Evolutionary conservation across 441 rosid genomes (phyloP).

Genomic region (Lepidium campestre): DNA sequence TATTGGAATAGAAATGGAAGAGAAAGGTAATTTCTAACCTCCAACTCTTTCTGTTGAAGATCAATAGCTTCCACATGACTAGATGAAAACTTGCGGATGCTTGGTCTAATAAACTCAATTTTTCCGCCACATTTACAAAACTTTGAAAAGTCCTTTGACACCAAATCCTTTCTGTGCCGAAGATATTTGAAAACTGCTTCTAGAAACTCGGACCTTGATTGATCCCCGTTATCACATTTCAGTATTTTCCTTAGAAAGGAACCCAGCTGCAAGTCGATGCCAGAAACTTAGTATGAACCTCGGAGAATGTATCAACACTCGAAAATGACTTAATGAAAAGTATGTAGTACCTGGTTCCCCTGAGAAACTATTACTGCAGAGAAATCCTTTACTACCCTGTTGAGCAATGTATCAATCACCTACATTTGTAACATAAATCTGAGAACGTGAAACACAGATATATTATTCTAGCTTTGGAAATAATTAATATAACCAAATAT

Average conservation of each 20-base stretch:
- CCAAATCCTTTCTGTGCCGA: slow-evolving; percentile 46
- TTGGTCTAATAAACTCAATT: slow-evolving; percentile 28
- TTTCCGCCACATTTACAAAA: slow-evolving; percentile 72
- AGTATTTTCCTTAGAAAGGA: slow-evolving; percentile 64
- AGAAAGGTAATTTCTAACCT: slow-evolving; percentile 36
- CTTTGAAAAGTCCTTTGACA: slow-evolving; percentile 61
- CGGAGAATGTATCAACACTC: background rate
- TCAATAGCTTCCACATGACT: slow-evolving; percentile 36
- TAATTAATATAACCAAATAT: background rate
- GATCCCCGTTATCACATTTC: slow-evolving; percentile 54
- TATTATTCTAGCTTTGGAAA: background rate
- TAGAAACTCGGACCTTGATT: slow-evolving; percentile 56
- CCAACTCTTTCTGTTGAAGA: slow-evolving; percentile 58
- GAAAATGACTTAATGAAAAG: background rate
- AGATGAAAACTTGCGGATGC: slow-evolving; percentile 24
- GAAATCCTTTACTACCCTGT: slow-evolving; percentile 87
- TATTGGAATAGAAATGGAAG: background rate
- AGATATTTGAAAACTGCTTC: slow-evolving; percentile 83
- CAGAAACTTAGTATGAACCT: background rate
- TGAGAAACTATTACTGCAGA: slow-evolving; percentile 81
- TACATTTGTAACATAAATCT: slow-evolving; percentile 25
- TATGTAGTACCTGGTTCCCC: slow-evolving; percentile 65
- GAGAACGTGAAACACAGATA: background rate
- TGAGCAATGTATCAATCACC: slow-evolving; percentile 82
- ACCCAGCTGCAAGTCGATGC: slow-evolving; percentile 49